A percentile compares a stretch with the other conserved stretches of the same genome.
These are phyloP conservation scores for Clitocybe nebularis DNA, from an alignment of 1,284 basidiomycete species.

Conservation along the genomic window DNA sequence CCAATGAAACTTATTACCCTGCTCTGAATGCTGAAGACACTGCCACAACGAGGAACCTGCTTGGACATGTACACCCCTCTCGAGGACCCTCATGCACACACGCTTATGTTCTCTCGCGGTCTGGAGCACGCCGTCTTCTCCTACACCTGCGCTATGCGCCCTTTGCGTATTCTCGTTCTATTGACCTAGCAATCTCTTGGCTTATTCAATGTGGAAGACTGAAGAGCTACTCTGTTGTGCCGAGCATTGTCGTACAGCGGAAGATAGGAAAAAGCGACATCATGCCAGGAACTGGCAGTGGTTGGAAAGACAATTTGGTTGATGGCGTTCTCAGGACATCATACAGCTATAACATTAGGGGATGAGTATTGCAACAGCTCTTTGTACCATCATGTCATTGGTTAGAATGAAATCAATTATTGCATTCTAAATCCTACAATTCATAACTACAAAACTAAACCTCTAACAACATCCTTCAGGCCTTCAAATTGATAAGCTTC, in stretches of 20 bases:
- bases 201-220: constrained; percentile 53
- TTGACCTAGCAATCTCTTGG: constrained; percentile 73
- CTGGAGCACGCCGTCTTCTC: constrained; percentile 51
- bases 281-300: constrained; percentile 44
- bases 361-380: no score
- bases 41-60: constrained; percentile 4
- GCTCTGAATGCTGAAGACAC: constrained; percentile 20
- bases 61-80: constrained; percentile 46
- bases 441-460: no score
- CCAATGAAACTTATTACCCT: constrained; percentile 47
- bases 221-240: constrained; percentile 58
- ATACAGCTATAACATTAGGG: no score
- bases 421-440: neutral
- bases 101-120: constrained; percentile 54
- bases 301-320: constrained; percentile 48
- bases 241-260: constrained; percentile 59
- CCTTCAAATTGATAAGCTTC: neutral
- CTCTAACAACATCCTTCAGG: neutral
- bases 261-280: constrained; percentile 56
- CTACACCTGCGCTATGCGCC: constrained; percentile 53
- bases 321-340: constrained; percentile 50
- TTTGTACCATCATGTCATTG: neutral
- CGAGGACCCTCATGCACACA: constrained; percentile 64
- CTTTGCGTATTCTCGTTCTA: constrained; percentile 74
- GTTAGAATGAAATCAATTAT: neutral